These are phyloP conservation scores for Ophiocordyceps camponoti-saundersi DNA, from an alignment of 2,329 filamentous ascomycete genomes.

Conservation along the genomic window DNA sequence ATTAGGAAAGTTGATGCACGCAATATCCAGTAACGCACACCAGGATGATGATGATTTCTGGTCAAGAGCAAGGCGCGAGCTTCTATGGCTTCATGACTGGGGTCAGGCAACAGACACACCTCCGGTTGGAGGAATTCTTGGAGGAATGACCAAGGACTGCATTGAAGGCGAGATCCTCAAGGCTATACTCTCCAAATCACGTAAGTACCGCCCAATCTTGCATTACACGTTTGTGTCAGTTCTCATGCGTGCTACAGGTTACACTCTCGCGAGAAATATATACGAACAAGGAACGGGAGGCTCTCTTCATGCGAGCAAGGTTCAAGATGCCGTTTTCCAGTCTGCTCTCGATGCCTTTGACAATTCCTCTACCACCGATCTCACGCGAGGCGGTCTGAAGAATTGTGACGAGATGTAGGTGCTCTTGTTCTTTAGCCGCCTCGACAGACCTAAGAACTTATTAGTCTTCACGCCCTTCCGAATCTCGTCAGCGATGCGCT, in stretches of 20 bases:
- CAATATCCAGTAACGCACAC: constrained; percentile 27
- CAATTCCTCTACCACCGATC: constrained; percentile 67
- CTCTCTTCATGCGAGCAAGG: constrained; percentile 28
- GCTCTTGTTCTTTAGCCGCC: constrained; percentile 9
- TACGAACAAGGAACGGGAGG: constrained; percentile 34
- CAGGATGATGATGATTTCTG: constrained; percentile 48
- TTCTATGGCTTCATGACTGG: constrained; percentile 64
- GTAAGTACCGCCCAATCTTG: constrained; percentile 23
- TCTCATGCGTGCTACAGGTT: constrained; percentile 26
- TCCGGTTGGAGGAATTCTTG: constrained; percentile 44
- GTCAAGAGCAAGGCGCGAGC: constrained; percentile 40
- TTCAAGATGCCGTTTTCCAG: constrained; percentile 44
- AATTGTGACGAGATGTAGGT: constrained; percentile 57
- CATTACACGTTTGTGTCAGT: not conserved
- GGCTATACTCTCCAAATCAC: constrained; percentile 41
- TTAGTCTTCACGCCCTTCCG: constrained; percentile 47
- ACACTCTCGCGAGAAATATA: constrained; percentile 43
- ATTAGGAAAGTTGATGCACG: constrained; percentile 40
- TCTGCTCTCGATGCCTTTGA: constrained; percentile 59
- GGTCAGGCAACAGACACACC: constrained; percentile 26
- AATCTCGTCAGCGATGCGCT: constrained; percentile 34
- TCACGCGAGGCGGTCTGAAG: constrained; percentile 58
- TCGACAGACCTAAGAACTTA: not conserved
- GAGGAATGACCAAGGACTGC: constrained; percentile 39
- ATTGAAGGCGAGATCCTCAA: constrained; percentile 59